A percentile compares a stretch with the other conserved stretches of the same genome.
These are phyloP conservation scores for Syzygium aromaticum DNA, from an alignment of 345 rosid genomes.

Conservation along the genomic window DNA sequence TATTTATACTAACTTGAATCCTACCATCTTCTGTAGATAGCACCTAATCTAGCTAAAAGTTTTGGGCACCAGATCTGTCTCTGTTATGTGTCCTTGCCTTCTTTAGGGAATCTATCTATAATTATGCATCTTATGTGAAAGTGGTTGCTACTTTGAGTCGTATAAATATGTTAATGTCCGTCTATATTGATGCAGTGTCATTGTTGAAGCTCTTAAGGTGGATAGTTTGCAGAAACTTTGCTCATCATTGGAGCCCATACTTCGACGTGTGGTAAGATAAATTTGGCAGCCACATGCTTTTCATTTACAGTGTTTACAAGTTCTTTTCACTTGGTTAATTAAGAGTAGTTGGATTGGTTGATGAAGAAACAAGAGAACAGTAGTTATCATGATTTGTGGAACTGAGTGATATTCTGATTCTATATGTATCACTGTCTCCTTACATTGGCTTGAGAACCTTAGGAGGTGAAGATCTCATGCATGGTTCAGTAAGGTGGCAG, in stretches of 20 bases:
- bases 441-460: neutral
- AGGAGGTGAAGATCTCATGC: neutral
- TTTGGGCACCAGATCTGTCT: neutral
- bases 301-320: neutral
- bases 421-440: neutral
- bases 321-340: neutral
- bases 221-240: constrained; percentile 95
- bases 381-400: neutral
- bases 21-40: neutral
- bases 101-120: neutral
- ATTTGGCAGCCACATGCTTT: neutral
- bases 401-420: neutral
- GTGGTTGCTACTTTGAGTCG: neutral
- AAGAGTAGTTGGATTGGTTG: neutral
- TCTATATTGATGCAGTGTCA: constrained; percentile 51
- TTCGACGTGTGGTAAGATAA: constrained; percentile 89
- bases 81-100: neutral
- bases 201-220: constrained; percentile 96
- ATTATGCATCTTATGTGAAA: neutral
- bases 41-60: neutral
- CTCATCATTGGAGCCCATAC: constrained; percentile 93
- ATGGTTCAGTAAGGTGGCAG: neutral
- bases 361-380: neutral
- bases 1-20: neutral
- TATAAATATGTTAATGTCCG: neutral